Percentiles rank a stretch among this genome's conserved stretches.
Conservation (phyloP, 2,329 filamentous ascomycete genomes). For the Lachnellula occidentalis region DNA sequence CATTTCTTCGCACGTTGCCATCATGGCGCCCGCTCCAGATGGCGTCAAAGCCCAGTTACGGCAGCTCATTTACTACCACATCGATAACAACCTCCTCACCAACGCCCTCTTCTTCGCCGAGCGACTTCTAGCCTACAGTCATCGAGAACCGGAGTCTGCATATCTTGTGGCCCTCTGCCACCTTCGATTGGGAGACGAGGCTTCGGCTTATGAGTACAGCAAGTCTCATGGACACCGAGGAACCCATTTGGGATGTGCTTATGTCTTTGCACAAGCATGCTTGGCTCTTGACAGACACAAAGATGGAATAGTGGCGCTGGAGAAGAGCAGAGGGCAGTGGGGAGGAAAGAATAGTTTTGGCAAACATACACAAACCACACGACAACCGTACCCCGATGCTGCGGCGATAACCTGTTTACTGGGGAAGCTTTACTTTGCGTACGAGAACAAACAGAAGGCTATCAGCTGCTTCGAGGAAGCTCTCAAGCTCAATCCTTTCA, state of each 20-base stretch:
- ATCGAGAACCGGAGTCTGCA: conserved; percentile 70
- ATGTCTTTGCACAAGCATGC: conserved; percentile 87
- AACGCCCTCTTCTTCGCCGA: conserved; percentile 94
- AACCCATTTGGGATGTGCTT: conserved; percentile 78
- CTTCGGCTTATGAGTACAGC: conserved; percentile 79
- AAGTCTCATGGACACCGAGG: conserved; percentile 66
- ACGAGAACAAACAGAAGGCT: conserved; percentile 77
- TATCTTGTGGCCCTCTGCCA: conserved; percentile 84
- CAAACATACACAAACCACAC: conserved; percentile 71
- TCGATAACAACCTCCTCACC: conserved; percentile 84
- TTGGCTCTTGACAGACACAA: conserved; percentile 71
- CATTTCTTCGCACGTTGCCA: conserved; percentile 12
- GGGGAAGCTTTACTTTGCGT: conserved; percentile 79
- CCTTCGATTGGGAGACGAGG: conserved; percentile 73
- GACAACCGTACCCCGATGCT: conserved; percentile 74
- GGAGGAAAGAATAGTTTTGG: conserved; percentile 69
- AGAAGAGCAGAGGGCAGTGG: conserved; percentile 77
- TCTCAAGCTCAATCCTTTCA: conserved; percentile 85
- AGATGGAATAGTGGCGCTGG: conserved; percentile 77
- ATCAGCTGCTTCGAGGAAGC: conserved; percentile 83
- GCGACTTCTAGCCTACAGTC: conserved; percentile 77
- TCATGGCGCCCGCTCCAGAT: conserved; percentile 28
- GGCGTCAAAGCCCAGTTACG: conserved; percentile 37
- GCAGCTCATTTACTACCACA: conserved; percentile 60
- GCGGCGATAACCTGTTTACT: conserved; percentile 78